A percentile compares a stretch with the other conserved stretches of the same genome.
phyloP scores from a whole-genome alignment of 805 yeast genomes.

The Pichia eremophila region DNA sequence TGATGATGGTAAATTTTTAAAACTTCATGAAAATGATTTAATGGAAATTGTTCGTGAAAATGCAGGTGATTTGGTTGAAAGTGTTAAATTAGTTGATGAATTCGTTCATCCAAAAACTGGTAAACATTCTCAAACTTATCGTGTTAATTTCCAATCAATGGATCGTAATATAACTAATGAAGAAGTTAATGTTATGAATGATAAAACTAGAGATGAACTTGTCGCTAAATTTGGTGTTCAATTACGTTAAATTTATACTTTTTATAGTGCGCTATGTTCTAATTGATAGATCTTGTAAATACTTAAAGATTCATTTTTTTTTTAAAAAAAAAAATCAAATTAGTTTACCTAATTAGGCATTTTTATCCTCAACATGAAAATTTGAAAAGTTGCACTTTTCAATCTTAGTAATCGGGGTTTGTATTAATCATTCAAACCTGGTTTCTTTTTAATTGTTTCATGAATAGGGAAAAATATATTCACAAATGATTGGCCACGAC shows the following conservation, averaged over 20 bases:
- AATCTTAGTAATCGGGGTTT: too few species aligned
- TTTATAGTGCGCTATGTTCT: too few species aligned
- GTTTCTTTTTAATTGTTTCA: too few species aligned
- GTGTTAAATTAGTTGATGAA: conserved; percentile 70
- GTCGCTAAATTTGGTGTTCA: conserved; percentile 44
- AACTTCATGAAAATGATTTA: conserved; percentile 76
- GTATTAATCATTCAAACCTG: too few species aligned
- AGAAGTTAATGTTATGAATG: conserved; percentile 72
- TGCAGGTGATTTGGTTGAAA: conserved; percentile 86
- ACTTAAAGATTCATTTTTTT: too few species aligned
- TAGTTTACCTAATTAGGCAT: too few species aligned
- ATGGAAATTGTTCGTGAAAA: conserved; percentile 84
- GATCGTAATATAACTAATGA: conserved; percentile 81
- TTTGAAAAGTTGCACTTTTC: too few species aligned
- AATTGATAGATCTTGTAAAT: too few species aligned
- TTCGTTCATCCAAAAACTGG: conserved; percentile 80
- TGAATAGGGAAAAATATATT: too few species aligned
- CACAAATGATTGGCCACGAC: background rate
- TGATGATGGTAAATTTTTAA: conserved; percentile 10
- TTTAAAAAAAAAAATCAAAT: too few species aligned
- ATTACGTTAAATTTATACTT: conserved; percentile 27
- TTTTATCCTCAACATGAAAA: too few species aligned
- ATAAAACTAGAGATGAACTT: conserved; percentile 51
- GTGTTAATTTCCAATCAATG: conserved; percentile 92
- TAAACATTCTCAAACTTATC: conserved; percentile 70